These are phyloP conservation scores for Delonix regia DNA, from an alignment of 306 rosid genomes.

Conservation along the genomic window DNA sequence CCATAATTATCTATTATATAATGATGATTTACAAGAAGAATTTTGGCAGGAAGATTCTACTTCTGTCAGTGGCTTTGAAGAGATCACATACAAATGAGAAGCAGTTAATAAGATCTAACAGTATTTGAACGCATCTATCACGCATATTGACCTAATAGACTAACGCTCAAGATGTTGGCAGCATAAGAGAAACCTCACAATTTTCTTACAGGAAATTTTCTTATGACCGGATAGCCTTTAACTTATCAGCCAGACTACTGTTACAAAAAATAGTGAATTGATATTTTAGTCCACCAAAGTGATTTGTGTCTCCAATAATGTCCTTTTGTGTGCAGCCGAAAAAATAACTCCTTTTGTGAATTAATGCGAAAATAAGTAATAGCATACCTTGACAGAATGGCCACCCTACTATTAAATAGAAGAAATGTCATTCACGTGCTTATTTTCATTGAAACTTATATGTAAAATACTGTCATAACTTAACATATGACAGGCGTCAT, in stretches of 20 bases:
- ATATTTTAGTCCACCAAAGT: neutral
- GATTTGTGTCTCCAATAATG: no score
- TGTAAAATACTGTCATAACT: neutral
- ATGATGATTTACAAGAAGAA: neutral
- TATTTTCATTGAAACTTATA: neutral
- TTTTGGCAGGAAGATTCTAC: neutral
- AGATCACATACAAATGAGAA: neutral
- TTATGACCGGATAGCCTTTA: neutral
- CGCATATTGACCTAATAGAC: neutral
- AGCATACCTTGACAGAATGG: neutral
- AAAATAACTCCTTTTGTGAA: neutral
- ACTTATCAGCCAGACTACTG: neutral
- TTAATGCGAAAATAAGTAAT: neutral
- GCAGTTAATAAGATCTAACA: neutral
- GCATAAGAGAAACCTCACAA: neutral
- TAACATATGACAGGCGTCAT: neutral
- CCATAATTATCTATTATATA: conserved; percentile 13
- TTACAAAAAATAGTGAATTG: neutral
- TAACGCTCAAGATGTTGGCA: neutral
- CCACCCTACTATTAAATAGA: neutral
- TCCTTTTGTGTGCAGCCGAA: no score
- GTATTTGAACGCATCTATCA: neutral
- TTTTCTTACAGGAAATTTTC: neutral
- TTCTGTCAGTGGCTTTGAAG: neutral
- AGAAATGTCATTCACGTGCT: neutral